Evolutionary conservation across 768 basidiomycete genomes (phyloP), one percentile per base, ranked within the genome.

Genomic region (Tylopilus sp.): DNA sequence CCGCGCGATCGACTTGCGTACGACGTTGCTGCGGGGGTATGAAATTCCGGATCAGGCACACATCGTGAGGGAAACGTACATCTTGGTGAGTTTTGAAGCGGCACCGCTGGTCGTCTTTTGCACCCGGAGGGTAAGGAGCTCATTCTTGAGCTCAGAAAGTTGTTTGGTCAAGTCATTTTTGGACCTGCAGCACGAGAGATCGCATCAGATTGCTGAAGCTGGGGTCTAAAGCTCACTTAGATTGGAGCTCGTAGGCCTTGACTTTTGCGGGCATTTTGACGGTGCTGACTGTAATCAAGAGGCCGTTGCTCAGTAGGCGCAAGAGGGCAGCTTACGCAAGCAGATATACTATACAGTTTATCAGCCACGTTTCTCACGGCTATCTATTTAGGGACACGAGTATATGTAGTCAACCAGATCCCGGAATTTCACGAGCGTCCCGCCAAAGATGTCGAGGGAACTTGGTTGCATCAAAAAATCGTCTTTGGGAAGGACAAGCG

Each of bases 1-100:
- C 50, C 97, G 92, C 57, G 97, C 97, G 69, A 99, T 91, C 59
- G 92, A 95, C 78, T 98, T 98, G 80, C 97, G 95, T 73, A 98
- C 92, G 60, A 88, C 80, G 73, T 86, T 83, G 74, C 97, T 99
- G 59, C n/a, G 20, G 33, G 30, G 25, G n/a, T 9, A 21, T 48
- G 17, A 13, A n/a, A 8, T 1, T 40, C 39, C 6, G 26, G 28
- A 43, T 43, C 30, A 15, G 42, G 17, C 13, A 7, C 25, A 2
- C 26, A 11, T 10, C 22, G 33, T 4, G 13, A 45, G 13, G 4
- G 20, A 3, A 28, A 81, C 88, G 65, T 73, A 99, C 97, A 99
- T 98, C 79, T 90, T 93, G 66, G 91, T 95, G 62, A 99, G 81
- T 77, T 98, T 98, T 51, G 91, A 85, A 52, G 95, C 87, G 61